Evolutionary conservation across 148 eudicot species (phyloP).

Genomic region (Fagopyrum tataricum): DNA sequence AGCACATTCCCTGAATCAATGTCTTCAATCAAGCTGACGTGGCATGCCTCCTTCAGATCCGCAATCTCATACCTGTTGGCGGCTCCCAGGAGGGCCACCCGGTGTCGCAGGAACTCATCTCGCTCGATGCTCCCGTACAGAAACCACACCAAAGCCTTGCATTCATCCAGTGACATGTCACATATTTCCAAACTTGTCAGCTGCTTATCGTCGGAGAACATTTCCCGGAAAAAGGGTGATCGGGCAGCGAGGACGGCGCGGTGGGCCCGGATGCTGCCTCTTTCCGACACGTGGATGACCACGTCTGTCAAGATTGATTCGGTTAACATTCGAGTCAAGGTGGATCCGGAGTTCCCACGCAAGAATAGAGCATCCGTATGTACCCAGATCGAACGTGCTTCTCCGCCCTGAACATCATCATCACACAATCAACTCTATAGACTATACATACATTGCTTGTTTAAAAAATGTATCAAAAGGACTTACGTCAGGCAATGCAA

Average conservation of each 20-base stretch:
- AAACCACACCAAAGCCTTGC: constrained; percentile 65
- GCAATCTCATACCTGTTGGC: constrained; percentile 81
- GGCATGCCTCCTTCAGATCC: constrained; percentile 81
- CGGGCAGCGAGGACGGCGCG: constrained; percentile 80
- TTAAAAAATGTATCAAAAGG: not conserved
- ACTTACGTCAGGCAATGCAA: constrained; percentile 22
- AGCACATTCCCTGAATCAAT: constrained; percentile 70
- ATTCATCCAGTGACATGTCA: constrained; percentile 68
- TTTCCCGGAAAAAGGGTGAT: constrained; percentile 76
- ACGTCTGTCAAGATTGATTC: constrained; percentile 85
- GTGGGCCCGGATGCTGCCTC: constrained; percentile 56
- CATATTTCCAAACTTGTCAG: constrained; percentile 12
- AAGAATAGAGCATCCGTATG: constrained; percentile 22
- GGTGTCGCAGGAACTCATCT: constrained; percentile 57
- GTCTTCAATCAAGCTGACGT: constrained; percentile 74
- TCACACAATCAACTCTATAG: too few species aligned
- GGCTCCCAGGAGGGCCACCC: constrained; percentile 63
- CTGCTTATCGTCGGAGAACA: constrained; percentile 81
- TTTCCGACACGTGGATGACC: constrained; percentile 57
- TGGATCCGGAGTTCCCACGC: constrained; percentile 33
- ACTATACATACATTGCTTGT: too few species aligned
- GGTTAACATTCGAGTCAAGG: constrained; percentile 62
- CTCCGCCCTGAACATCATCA: constrained; percentile 44
- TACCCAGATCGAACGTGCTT: constrained; percentile 68
- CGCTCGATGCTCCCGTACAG: constrained; percentile 53